Conservation (phyloP, 495 filamentous ascomycete genomes). For the Neurospora sp. region DNA sequence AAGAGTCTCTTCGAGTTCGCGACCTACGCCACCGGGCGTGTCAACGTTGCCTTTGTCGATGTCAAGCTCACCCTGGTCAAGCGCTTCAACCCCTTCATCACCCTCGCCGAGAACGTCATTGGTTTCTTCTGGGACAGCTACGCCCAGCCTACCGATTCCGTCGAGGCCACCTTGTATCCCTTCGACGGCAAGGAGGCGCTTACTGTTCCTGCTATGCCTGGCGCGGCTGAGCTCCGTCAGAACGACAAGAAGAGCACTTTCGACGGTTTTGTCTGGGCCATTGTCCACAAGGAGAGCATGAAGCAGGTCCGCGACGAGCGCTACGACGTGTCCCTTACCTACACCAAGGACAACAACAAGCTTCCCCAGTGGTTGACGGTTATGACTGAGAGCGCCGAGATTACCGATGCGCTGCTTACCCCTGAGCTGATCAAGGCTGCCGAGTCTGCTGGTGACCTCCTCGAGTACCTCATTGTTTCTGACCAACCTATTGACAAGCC, state of each 20-base stretch:
- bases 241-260: conserved; percentile 63
- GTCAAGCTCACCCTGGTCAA: conserved; percentile 72
- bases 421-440: conserved; percentile 75
- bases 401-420: conserved; percentile 80
- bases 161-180: conserved; percentile 67
- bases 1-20: conserved; percentile 73
- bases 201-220: conserved; percentile 49
- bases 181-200: conserved; percentile 89
- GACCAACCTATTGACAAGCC: conserved; percentile 92
- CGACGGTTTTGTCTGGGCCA: conserved; percentile 87
- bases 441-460: conserved; percentile 64
- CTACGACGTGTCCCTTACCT: conserved; percentile 88
- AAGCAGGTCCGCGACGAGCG: conserved; percentile 79
- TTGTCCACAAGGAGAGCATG: conserved; percentile 95
- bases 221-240: conserved; percentile 40
- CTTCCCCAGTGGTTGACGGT: conserved; percentile 87
- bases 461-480: conserved; percentile 81
- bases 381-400: conserved; percentile 93
- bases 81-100: conserved; percentile 78
- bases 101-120: conserved; percentile 54
- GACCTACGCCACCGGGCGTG: conserved; percentile 86
- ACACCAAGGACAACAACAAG: conserved; percentile 81
- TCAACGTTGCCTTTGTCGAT: conserved; percentile 88
- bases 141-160: conserved; percentile 52
- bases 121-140: conserved; percentile 71